Base-by-base conservation (phyloP, 108 stramenopile species). In the Nitzschia putrida region DNA sequence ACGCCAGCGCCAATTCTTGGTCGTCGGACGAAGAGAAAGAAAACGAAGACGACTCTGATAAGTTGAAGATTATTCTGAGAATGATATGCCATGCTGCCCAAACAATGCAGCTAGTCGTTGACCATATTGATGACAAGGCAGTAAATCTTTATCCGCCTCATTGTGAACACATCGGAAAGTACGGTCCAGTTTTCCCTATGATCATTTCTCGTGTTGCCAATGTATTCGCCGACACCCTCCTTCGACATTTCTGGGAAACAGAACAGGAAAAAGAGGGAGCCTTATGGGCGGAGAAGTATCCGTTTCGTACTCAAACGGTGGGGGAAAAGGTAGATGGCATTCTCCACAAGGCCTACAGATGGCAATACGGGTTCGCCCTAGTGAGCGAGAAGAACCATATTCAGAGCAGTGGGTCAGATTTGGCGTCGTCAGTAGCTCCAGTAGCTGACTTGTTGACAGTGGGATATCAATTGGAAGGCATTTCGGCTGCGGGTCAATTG, bases 151-250 rank as follows among this genome's bases (percentile, higher is more conserved):
- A 68, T 0, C 71, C 70, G 3, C 54, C 12, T 43, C 54, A 71
- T 26, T 49, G 57, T 22, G 38, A 53, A 23, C 42, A 37, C 40
- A 49, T 29, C 5, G 53, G 45, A 8, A 34, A 34, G 29, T 34
- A 80, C 21, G 90, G 93, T n/a, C 84, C 86, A 34, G 59, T 88
- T n/a, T 65, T 95, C 20, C 89, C 94, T 6, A 53, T 92, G 13
- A 80, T 89, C 2, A 64, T 61, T 11, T 59, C 78, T 25, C 69
- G 94, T 56, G 82, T 83, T 14, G 77, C 92, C 0, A 85, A 88
- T 63, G 67, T 55, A 64, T 71, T 89, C 44, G 81, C 94, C 0
- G 88, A 91, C 65, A 55, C 53, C 4, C 61, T 95, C 14, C 85
- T 95, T 50, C 9, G 26, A 2, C 55, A 88, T 18, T 86, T 88